Percentiles rank a stretch among this genome's conserved stretches.
These are phyloP conservation scores for Cucurbita ficifolia DNA, from an alignment of 306 rosid species.

Conservation along the genomic window DNA sequence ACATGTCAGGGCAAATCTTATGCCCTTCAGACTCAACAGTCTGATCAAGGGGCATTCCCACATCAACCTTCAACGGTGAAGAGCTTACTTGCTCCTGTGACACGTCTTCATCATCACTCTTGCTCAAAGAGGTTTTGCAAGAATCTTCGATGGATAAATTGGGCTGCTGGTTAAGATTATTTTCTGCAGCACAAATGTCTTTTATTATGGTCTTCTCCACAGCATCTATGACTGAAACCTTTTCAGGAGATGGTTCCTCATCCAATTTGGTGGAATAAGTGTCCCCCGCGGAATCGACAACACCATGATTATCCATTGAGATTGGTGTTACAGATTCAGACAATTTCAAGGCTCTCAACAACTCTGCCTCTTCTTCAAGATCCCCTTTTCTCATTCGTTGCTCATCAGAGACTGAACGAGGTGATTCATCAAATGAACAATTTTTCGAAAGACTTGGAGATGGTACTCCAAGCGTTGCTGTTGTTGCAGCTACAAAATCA, in stretches of 20 bases:
- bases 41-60: constrained; percentile 18
- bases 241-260: constrained; percentile 12
- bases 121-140: constrained; percentile 18
- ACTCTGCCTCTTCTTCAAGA: constrained; percentile 76
- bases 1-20: constrained; percentile 17
- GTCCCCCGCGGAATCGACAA: constrained; percentile 12
- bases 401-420: constrained; percentile 38
- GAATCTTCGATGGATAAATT: constrained; percentile 28
- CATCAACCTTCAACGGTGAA: constrained; percentile 21
- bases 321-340: constrained; percentile 33
- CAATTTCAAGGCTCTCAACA: constrained; percentile 52
- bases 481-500: constrained; percentile 96
- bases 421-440: constrained; percentile 67
- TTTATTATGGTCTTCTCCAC: constrained; percentile 33
- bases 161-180: constrained; percentile 19
- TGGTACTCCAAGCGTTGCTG: constrained; percentile 94
- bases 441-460: constrained; percentile 76
- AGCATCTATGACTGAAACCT: constrained; percentile 21
- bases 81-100: constrained; percentile 20
- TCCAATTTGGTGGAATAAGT: constrained; percentile 22
- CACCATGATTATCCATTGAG: constrained; percentile 26
- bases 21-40: constrained; percentile 22
- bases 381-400: constrained; percentile 56
- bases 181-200: constrained; percentile 17
- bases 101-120: constrained; percentile 18